Percentiles rank a stretch among this genome's conserved stretches.
Evolutionary conservation across 2,329 filamentous ascomycete species (phyloP).

Genomic region (Trichoderma guizhouense): DNA sequence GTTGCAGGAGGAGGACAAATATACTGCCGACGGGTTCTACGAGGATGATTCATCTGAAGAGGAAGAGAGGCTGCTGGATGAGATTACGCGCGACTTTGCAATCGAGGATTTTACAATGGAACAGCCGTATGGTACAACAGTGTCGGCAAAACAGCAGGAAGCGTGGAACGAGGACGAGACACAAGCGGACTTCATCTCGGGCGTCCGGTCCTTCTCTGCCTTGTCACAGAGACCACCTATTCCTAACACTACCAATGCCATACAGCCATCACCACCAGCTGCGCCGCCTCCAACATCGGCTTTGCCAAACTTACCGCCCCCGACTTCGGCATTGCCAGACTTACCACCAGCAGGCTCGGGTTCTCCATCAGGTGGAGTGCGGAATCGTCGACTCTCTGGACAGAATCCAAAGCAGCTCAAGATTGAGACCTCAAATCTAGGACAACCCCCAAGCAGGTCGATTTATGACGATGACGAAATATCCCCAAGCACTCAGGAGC

Average conservation of each 20-base stretch:
- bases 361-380: slow-evolving; percentile 52
- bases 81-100: slow-evolving; percentile 80
- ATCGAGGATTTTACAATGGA: slow-evolving; percentile 77
- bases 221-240: slow-evolving; percentile 58
- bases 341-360: slow-evolving; percentile 36
- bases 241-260: slow-evolving; percentile 22
- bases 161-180: slow-evolving; percentile 5
- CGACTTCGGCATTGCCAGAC: slow-evolving; percentile 39
- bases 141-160: slow-evolving; percentile 3
- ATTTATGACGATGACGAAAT: slow-evolving; percentile 12
- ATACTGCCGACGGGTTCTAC: slow-evolving; percentile 54
- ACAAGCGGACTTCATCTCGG: slow-evolving; percentile 28
- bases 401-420: slow-evolving; percentile 79
- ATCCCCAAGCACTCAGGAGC: slow-evolving; percentile 13
- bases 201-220: slow-evolving; percentile 59
- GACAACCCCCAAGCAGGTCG: slow-evolving; percentile 21
- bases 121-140: not conserved
- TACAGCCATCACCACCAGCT: slow-evolving; percentile 37
- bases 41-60: slow-evolving; percentile 64
- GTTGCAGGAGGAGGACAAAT: slow-evolving; percentile 17
- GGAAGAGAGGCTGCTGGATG: slow-evolving; percentile 76
- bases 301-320: slow-evolving; percentile 45
- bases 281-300: slow-evolving; percentile 48
- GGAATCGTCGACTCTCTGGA: slow-evolving; percentile 74
- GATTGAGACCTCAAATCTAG: slow-evolving; percentile 66